Evolutionary conservation across 1,284 basidiomycete genomes (phyloP), one percentile per base, ranked within the genome.

Genomic region (Leccinum solheimii): DNA sequence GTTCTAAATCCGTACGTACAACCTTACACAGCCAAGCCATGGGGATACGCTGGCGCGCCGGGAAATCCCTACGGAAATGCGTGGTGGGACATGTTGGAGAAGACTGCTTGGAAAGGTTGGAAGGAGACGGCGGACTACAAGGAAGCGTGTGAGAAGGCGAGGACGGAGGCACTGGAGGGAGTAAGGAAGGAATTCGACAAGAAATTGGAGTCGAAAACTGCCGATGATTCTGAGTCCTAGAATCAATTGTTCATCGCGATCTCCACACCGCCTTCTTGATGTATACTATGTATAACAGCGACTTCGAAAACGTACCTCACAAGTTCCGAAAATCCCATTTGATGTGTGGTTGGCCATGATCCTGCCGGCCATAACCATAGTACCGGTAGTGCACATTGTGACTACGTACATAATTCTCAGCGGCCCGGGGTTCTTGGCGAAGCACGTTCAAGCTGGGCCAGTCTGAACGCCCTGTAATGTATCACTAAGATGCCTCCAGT

Each of bases 21-120:
- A 65, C 84, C 83, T 3, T 82, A 74, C 62, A 80, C 80, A 1
- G 76, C 81, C 6, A 86, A 86, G 62, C 84, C 84, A 0, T 86
- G 85, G 84, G 83, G 83, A 2, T 85, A 84, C 63, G 75, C 80
- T 0, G 81, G 83, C 6, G 76, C 82, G 0, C 83, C 82, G 10
- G 80, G 79, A 6, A 79, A 86, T 64, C 83, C 85, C 0, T 83
- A 77, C 64, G 68, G 70, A 27, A 65, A 65, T n/a, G 81, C 80
- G 56, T 86, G 85, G 83, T 84, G 81, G 80, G 55, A 58, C 2
- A 65, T 71, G 19, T 62, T 80, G n/a, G 78, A 79, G 51, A 66
- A 70, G 60, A 83, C 83, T 0, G 69, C 65, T 5, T 85, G 82
- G 83, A 72, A 64, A 40, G 78, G 72, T 5, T 78, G 75, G 72